Evolutionary conservation across 352 stramenopile genomes (phyloP).

Genomic region (Phytophthora sp.): DNA sequence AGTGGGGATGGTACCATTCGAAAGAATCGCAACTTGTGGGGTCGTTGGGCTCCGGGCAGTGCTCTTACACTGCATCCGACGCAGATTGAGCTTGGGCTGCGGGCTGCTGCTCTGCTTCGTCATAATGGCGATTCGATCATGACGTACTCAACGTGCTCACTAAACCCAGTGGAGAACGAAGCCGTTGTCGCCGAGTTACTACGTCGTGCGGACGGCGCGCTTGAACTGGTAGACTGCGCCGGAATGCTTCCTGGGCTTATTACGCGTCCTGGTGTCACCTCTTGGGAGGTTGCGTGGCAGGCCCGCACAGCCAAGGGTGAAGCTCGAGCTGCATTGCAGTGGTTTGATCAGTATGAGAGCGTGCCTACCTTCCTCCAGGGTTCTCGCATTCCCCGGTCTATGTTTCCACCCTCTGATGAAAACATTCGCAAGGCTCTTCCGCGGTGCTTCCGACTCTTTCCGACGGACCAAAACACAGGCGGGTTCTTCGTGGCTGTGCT

Average conservation of each 20-base stretch:
- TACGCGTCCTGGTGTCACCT: constrained; percentile 50
- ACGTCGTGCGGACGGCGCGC: constrained; percentile 77
- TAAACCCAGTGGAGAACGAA: constrained; percentile 99
- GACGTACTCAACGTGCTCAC: constrained; percentile 96
- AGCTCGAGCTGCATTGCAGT: constrained; percentile 37
- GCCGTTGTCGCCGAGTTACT: constrained; percentile 94
- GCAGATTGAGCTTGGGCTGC: constrained; percentile 93
- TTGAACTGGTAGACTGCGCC: constrained; percentile 90
- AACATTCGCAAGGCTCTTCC: constrained; percentile 47
- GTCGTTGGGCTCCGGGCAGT: constrained; percentile 87
- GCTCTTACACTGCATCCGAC: constrained; percentile 91
- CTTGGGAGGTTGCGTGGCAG: constrained; percentile 78
- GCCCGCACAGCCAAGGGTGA: constrained; percentile 39
- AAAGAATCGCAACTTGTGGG: constrained; percentile 96
- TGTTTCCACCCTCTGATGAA: constrained; percentile 84
- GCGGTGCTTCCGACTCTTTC: constrained; percentile 90
- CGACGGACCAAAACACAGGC: constrained; percentile 97
- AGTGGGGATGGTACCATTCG: constrained; percentile 97
- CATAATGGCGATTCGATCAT: constrained; percentile 81
- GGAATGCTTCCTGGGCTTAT: constrained; percentile 54
- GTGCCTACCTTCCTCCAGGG: constrained; percentile 64
- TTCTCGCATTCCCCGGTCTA: constrained; percentile 68
- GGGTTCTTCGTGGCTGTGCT: constrained; percentile 98
- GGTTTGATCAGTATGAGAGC: constrained; percentile 62
- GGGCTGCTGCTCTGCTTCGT: constrained; percentile 89